Conservation (phyloP, 257 asterid genomes). For the Petunia secreta region DNA sequence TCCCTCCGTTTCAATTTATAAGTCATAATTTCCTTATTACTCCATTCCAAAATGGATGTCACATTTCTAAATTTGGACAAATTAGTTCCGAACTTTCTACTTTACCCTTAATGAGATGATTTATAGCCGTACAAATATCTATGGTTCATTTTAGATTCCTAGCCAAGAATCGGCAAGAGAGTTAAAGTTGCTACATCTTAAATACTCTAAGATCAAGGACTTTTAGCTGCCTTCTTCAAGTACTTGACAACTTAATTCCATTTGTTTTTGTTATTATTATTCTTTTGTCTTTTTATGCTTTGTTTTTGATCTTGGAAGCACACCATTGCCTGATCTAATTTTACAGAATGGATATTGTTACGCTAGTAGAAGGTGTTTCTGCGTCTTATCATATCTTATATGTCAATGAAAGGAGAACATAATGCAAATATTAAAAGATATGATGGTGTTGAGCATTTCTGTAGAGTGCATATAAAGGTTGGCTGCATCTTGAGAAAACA, state of each 20-base stretch:
- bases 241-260: background rate
- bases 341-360: background rate
- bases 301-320: background rate
- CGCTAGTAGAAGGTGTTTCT: background rate
- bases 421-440: background rate
- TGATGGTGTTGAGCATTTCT: background rate
- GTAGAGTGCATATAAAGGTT: background rate
- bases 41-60: too few relatives aligned
- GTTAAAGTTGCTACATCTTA: background rate
- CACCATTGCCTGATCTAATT: background rate
- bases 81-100: too few relatives aligned
- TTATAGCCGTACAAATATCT: too few relatives aligned
- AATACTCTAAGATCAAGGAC: background rate
- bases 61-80: too few relatives aligned
- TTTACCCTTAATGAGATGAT: too few relatives aligned
- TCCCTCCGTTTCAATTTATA: too few relatives aligned
- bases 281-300: too few relatives aligned
- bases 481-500: conserved; percentile 15
- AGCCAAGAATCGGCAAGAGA: background rate
- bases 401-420: background rate
- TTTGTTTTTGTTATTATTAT: too few relatives aligned
- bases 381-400: background rate
- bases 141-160: background rate
- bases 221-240: background rate
- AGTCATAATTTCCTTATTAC: too few relatives aligned